Evolutionary conservation across 768 basidiomycete species (phyloP), one percentile per base, ranked within the genome.

Genomic region (Lyophyllum semitale): DNA sequence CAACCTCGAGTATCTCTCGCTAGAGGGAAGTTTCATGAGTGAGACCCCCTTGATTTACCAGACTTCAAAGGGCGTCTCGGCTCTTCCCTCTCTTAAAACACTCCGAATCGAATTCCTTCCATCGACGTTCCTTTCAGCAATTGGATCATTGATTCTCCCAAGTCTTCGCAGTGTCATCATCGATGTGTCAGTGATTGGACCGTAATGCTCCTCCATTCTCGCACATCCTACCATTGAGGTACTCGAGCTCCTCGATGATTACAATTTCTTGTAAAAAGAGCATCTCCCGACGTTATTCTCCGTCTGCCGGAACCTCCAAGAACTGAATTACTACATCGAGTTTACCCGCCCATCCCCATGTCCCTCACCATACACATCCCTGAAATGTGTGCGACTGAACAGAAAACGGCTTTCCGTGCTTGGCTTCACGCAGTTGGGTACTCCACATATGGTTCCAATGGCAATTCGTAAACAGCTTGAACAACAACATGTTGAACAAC

Each of bases 301-400:
- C 7, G n/a, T 35, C 17, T 33, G 51, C 27, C n/a, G 11, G 8
- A 35, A 48, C 25, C 51, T 53, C 18, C 30, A 22, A 17, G 51
- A 58, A 32, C 43, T 58, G n/a, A 58, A 58, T 41, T 58, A 53
- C 40, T 46, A 38, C 37, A 44, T 58, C 29, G 30, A 57, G 22
- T 47, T 41, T 45, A 38, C 27, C n/a, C 27, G 6, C 12, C 30
- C 49, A 9, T 12, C 45, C 7, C 27, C 11, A 11, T n/a, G n/a
- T 50, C 20, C 23, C 40, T 18, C 37, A 1, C 26, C 48, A 20
- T 20, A 38, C 9, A 15, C 37, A n/a, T 38, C 37, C 5, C 37
- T 38, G n/a, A 38, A 32, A 8, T 23, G 20, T 25, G 38, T 55
- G 15, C 47, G 54, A 9, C 15, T 55, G 26, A 29, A 55, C 27